Evolutionary conservation across 2,329 filamentous ascomycete species (phyloP).

Genomic region (Epichloe brachyelytri): DNA sequence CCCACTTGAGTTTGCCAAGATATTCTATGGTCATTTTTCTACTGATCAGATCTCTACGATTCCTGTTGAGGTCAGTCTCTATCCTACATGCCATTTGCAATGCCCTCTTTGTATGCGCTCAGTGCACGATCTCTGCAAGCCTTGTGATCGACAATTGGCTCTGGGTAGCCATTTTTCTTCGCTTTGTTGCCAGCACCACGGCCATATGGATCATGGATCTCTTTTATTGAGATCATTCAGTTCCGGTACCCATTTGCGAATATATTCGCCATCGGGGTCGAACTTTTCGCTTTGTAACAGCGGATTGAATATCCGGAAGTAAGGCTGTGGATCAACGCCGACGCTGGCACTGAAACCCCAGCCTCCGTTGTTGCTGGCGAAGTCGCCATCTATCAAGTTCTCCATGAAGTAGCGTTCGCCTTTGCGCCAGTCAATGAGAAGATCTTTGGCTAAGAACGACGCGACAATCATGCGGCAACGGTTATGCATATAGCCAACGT

Average conservation of each 20-base stretch:
- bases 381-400: conserved; percentile 65
- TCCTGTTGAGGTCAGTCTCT: neutral
- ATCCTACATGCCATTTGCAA: conserved; percentile 16
- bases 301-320: conserved; percentile 86
- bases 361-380: conserved; percentile 61
- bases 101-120: conserved; percentile 50
- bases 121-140: conserved; percentile 53
- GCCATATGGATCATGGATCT: conserved; percentile 70
- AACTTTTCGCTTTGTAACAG: conserved; percentile 77
- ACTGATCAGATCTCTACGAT: too few species aligned
- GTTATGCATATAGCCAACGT: conserved; percentile 71
- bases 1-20: neutral
- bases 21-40: neutral
- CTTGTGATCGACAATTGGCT: conserved; percentile 63
- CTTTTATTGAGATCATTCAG: conserved; percentile 50
- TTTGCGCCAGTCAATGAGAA: conserved; percentile 71
- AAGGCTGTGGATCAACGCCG: conserved; percentile 76
- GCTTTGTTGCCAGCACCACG: conserved; percentile 46
- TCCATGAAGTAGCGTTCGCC: conserved; percentile 79
- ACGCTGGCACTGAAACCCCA: conserved; percentile 48
- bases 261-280: conserved; percentile 66
- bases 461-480: conserved; percentile 74
- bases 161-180: conserved; percentile 58
- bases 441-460: conserved; percentile 67
- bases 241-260: conserved; percentile 72